These are phyloP conservation scores for Achaetomiella virescens DNA, from an alignment of 495 filamentous ascomycete species.

Conservation along the genomic window DNA sequence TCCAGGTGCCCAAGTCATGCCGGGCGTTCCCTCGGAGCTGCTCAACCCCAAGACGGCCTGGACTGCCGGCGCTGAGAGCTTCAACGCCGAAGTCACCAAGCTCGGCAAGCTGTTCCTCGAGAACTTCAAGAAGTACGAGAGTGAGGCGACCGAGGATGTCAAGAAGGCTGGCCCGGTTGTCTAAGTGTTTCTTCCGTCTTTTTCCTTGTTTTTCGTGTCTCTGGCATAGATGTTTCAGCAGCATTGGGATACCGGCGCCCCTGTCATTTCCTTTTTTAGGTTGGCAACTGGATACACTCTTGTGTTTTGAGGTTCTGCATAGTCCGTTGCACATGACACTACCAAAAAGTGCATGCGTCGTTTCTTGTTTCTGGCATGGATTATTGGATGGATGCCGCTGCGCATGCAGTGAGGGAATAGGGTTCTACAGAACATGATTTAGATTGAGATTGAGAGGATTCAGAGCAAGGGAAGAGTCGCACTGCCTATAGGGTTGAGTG, in stretches of 20 bases:
- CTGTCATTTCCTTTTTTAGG: background rate
- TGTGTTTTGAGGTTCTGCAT: background rate
- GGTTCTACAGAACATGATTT: background rate
- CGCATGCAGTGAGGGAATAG: background rate
- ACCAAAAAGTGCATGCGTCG: no score
- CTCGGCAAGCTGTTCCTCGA: conserved; percentile 81
- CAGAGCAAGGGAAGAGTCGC: no score
- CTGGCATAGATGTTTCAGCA: background rate
- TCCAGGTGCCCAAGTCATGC: conserved; percentile 82
- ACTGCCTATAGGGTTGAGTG: no score
- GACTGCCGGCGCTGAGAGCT: conserved; percentile 70
- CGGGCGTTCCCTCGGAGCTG: conserved; percentile 78
- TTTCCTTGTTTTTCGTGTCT: background rate
- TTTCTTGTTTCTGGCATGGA: no score
- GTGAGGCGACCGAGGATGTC: conserved; percentile 32
- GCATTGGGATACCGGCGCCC: conserved; percentile 9
- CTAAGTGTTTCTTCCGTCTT: conserved; percentile 19
- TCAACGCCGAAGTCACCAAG: conserved; percentile 82
- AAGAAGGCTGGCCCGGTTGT: conserved; percentile 55
- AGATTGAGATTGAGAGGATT: no score
- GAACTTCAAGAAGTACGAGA: conserved; percentile 65
- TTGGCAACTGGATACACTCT: conserved; percentile 1
- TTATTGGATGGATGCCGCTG: no score
- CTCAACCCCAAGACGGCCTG: conserved; percentile 92
- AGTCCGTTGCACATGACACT: no score